A percentile compares a stretch with the other conserved stretches of the same genome.
Evolutionary conservation across 768 basidiomycete genomes (phyloP).

Genomic region (Auriscalpium microsporum): DNA sequence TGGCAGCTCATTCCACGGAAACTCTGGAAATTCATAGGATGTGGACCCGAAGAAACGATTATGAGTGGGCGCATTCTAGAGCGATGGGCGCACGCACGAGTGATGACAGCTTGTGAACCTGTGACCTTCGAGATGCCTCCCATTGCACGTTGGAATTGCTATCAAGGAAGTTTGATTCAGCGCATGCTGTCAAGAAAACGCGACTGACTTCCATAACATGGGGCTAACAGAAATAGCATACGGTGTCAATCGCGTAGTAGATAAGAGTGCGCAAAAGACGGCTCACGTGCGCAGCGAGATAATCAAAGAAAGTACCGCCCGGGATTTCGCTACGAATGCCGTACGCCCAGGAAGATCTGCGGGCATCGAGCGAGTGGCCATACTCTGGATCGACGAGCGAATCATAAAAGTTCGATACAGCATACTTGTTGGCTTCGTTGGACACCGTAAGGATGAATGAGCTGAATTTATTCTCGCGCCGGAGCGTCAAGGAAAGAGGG

Average conservation of each 20-base stretch:
- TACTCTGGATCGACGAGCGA: conserved; percentile 27
- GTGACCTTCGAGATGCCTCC: no score
- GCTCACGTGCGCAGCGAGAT: background rate
- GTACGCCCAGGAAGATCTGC: conserved; percentile 12
- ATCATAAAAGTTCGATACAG: conserved; percentile 24
- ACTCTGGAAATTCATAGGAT: conserved; percentile 12
- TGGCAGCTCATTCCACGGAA: conserved; percentile 17
- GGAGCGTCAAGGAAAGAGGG: conserved; percentile 27
- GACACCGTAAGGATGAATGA: conserved; percentile 16
- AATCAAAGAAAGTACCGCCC: background rate
- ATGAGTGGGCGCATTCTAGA: background rate
- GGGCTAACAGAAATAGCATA: background rate
- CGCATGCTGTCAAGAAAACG: background rate
- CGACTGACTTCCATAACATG: background rate
- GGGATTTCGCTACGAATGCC: background rate
- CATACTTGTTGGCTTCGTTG: conserved; percentile 14
- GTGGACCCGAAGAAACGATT: background rate
- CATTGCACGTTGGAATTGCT: no score
- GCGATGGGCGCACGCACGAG: background rate
- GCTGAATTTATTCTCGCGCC: conserved; percentile 24
- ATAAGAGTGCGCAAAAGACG: background rate
- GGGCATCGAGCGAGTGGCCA: conserved; percentile 11
- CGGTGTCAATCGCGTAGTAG: background rate
- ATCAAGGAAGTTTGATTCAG: no score
- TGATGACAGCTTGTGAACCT: background rate